A percentile compares a stretch with the other conserved stretches of the same genome.
These are phyloP conservation scores for Phytophthora megakarya DNA, from an alignment of 352 stramenopile species.

Conservation along the genomic window DNA sequence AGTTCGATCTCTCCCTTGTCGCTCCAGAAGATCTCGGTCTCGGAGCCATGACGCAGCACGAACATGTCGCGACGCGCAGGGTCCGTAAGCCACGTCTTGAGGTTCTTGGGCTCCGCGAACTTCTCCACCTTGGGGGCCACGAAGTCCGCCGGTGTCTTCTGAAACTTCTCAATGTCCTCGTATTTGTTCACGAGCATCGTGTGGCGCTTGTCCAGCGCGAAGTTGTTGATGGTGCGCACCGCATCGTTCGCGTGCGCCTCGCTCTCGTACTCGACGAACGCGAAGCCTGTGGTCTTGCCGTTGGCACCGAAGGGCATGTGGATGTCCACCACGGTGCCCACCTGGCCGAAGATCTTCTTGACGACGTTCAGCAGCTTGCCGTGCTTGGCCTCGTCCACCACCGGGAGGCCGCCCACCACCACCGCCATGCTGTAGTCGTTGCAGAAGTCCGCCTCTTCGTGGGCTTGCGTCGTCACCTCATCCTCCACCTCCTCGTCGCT, in stretches of 20 bases:
- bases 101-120: slow-evolving; percentile 93
- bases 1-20: slow-evolving; percentile 86
- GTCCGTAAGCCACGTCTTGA: slow-evolving; percentile 94
- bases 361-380: slow-evolving; percentile 84
- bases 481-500: slow-evolving; percentile 82
- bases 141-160: slow-evolving; percentile 72
- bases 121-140: slow-evolving; percentile 81
- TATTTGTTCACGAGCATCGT: slow-evolving; percentile 94
- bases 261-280: slow-evolving; percentile 83
- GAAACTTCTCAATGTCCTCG: slow-evolving; percentile 84
- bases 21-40: slow-evolving; percentile 97
- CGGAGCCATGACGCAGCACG: slow-evolving; percentile 92
- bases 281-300: slow-evolving; percentile 75
- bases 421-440: slow-evolving; percentile 83
- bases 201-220: slow-evolving; percentile 97
- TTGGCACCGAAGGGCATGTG: slow-evolving; percentile 73
- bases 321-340: slow-evolving; percentile 75
- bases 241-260: slow-evolving; percentile 78
- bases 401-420: slow-evolving; percentile 78
- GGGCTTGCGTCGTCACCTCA: slow-evolving; percentile 59
- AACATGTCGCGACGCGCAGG: slow-evolving; percentile 94
- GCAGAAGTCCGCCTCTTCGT: slow-evolving; percentile 78
- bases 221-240: slow-evolving; percentile 86
- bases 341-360: slow-evolving; percentile 88
- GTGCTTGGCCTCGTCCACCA: slow-evolving; percentile 81